Conservation (phyloP, 2,329 filamentous ascomycete genomes). For the Nannizzia gypsea region DNA sequence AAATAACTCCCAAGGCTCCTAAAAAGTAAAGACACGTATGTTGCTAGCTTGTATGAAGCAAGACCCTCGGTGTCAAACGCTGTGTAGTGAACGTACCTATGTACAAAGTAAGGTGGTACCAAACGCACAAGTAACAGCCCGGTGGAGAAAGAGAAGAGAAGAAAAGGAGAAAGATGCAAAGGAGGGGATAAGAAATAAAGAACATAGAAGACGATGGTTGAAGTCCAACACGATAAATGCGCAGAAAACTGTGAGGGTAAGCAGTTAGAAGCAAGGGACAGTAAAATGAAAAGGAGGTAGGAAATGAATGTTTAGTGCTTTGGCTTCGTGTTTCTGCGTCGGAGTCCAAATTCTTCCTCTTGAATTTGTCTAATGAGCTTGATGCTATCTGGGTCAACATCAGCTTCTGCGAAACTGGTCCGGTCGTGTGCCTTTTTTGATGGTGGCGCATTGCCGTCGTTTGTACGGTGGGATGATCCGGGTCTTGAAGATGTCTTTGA, state of each 20-base stretch:
- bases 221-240: neutral
- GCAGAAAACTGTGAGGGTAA: too few species aligned
- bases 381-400: slow-evolving; percentile 33
- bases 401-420: slow-evolving; percentile 20
- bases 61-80: neutral
- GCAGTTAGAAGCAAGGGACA: neutral
- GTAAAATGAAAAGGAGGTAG: neutral
- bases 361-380: slow-evolving; percentile 35
- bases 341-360: slow-evolving; percentile 35
- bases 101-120: neutral
- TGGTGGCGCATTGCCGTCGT: slow-evolving; percentile 31
- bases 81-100: neutral
- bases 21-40: neutral
- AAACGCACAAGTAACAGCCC: neutral
- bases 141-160: neutral
- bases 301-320: neutral
- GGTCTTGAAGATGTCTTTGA: slow-evolving; percentile 27
- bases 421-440: slow-evolving; percentile 18
- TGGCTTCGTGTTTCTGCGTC: slow-evolving; percentile 13
- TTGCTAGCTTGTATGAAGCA: neutral
- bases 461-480: slow-evolving; percentile 38
- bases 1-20: neutral
- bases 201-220: neutral
- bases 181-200: neutral
- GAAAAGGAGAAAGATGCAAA: neutral